Conservation (phyloP, 176 grass and related monocot genomes). For the Hyparrhenia diplandra region DNA sequence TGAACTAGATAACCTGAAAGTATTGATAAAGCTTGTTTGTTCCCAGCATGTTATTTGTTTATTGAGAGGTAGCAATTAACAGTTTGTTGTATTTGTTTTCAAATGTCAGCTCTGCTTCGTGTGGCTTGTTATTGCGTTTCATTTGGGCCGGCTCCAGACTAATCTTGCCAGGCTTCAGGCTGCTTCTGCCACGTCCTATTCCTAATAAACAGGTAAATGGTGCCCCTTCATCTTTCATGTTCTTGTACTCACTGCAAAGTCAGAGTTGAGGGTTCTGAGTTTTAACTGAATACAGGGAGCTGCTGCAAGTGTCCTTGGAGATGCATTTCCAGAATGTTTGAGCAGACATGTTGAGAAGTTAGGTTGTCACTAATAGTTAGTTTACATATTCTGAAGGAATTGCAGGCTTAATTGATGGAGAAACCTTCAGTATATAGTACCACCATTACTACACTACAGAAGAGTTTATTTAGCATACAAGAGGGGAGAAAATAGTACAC, state of each 20-base stretch:
- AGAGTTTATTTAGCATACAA: background rate
- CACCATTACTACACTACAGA: background rate
- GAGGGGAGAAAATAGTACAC: background rate
- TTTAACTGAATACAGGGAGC: background rate
- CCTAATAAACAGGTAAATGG: background rate
- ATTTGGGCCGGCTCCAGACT: slow-evolving; percentile 77
- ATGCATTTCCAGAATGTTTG: background rate
- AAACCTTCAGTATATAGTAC: background rate
- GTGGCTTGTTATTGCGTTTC: slow-evolving; percentile 72
- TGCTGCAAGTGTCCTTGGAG: background rate
- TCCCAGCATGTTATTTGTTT: background rate
- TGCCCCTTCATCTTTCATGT: background rate
- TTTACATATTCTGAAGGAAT: background rate
- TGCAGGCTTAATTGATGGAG: background rate
- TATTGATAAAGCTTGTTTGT: background rate
- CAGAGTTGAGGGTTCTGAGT: background rate
- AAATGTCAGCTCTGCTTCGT: slow-evolving; percentile 72
- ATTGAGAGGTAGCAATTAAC: background rate
- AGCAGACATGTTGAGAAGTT: background rate
- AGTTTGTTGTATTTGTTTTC: background rate
- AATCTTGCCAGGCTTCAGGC: slow-evolving; percentile 56
- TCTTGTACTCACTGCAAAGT: background rate
- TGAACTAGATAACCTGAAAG: background rate
- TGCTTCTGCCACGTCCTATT: slow-evolving; percentile 20
- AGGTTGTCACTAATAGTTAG: background rate